Base-by-base conservation (phyloP, 1,284 basidiomycete species). In the Butyriboletus appendiculatus region DNA sequence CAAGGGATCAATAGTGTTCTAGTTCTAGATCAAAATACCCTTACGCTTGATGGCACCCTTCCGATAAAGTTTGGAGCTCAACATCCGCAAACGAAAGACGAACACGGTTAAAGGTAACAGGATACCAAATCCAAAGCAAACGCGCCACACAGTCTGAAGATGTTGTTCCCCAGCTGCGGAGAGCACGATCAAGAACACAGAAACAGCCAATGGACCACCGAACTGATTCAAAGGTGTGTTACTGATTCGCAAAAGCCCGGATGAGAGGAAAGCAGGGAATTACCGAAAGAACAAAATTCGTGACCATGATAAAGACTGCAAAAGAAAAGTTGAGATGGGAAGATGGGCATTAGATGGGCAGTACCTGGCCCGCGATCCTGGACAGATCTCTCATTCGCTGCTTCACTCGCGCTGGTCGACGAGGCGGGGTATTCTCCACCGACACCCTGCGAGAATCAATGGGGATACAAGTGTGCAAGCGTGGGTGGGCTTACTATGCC, bases 351-450 rank as follows among this genome's bases (percentile, higher is more conserved):
- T 44, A 40, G 18, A 55, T 18, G 10, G 45, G 62, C 14, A 53
- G 33, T 52, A 83, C 83, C 73, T 63, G 87, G 85, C 0, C 88
- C 88, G 18, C 90, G 80, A 47, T 78, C 72, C 59, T 80, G 76
- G 34, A 80, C 56, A 69, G 81, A 82, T 57, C 80, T 81, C 70
- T 92, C 88, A 62, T 92, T 91, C 11, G 87, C 86, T 33, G 87
- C 82, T 66, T 91, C 88, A 40, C 79, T 82, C 2, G 86, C 86
- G 32, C 77, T 79, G 0, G 86, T 83, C 2, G 81, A 84, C 12
- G 84, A 86, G 3, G 86, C 86, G 0, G 89, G 88, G 67, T 92
- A 92, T 73, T 92, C 88, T 14, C 89, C 88, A 24, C 88, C 87
- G 7, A 86, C 86, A 53, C 87, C 85, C 81, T 85, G 42, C 30